These are phyloP conservation scores for Calonectria ilicicola DNA, from an alignment of 2,329 filamentous ascomycete species.

Conservation along the genomic window DNA sequence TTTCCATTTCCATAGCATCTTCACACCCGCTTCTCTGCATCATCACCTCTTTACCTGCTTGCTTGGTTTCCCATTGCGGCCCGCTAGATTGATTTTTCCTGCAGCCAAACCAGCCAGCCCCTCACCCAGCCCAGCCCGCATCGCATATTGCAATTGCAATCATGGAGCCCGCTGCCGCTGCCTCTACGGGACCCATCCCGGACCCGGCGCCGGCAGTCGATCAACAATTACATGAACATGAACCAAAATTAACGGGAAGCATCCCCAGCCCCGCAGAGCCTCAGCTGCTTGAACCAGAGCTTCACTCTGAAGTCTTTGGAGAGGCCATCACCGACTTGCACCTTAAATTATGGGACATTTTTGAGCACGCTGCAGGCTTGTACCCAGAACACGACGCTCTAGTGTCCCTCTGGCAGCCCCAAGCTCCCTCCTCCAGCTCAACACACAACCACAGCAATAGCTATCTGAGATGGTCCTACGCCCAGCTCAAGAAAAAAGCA, in stretches of 20 bases:
- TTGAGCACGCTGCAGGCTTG: constrained; percentile 39
- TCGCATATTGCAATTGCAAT: too few relatives aligned
- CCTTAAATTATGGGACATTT: constrained; percentile 49
- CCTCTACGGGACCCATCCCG: neutral
- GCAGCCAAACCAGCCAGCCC: too few relatives aligned
- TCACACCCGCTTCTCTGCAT: neutral
- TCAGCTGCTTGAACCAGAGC: too few relatives aligned
- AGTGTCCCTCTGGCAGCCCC: constrained; percentile 50
- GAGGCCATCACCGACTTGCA: constrained; percentile 42
- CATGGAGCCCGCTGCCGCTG: neutral
- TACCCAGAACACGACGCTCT: constrained; percentile 50
- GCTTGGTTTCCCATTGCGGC: too few relatives aligned
- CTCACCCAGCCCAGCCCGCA: too few relatives aligned
- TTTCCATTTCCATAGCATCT: neutral
- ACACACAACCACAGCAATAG: constrained; percentile 4
- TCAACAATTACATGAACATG: constrained; percentile 1
- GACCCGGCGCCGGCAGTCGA: neutral
- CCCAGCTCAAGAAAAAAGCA: constrained; percentile 38
- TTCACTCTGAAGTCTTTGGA: constrained; percentile 43
- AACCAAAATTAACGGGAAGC: neutral
- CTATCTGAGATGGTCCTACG: constrained; percentile 48
- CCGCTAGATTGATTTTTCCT: too few relatives aligned
- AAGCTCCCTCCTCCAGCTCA: constrained; percentile 16
- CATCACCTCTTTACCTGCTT: too few relatives aligned
- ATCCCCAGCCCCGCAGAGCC: constrained; percentile 6